Evolutionary conservation across 148 eudicot genomes (phyloP).

Genomic region (Persicaria tinctoria): DNA sequence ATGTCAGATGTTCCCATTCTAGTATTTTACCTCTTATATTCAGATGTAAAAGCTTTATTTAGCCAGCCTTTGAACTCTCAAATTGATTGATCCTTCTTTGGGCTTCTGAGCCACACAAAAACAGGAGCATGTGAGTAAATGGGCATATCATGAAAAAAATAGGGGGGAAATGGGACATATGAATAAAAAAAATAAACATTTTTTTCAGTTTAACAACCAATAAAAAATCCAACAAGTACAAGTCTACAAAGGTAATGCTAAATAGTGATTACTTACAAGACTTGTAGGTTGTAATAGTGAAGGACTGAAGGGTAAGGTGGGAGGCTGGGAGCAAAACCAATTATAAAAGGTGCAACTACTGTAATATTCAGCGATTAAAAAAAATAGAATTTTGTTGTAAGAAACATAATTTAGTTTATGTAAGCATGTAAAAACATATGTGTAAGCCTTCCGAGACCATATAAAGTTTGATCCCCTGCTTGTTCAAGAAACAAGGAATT

Average conservation of each 20-base stretch:
- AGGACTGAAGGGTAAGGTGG: neutral
- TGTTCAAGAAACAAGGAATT: neutral
- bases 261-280: neutral
- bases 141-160: neutral
- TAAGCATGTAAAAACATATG: no score
- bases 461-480: neutral
- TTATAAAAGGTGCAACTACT: no score
- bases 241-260: neutral
- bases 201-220: neutral
- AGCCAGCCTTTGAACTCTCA: conserved; percentile 90
- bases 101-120: conserved; percentile 54
- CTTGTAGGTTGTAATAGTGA: neutral
- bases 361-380: no score
- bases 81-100: conserved; percentile 94
- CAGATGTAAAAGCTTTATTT: conserved; percentile 27
- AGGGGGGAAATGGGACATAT: neutral
- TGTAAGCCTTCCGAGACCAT: neutral
- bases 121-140: conserved; percentile 4
- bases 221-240: neutral
- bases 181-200: neutral
- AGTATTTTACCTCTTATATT: no score
- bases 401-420: no score
- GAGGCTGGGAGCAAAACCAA: neutral
- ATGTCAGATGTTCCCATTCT: no score
- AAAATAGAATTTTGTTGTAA: no score